phyloP scores from a whole-genome alignment of 2,329 filamentous ascomycete genomes.

The Chaetomium globosum region DNA sequence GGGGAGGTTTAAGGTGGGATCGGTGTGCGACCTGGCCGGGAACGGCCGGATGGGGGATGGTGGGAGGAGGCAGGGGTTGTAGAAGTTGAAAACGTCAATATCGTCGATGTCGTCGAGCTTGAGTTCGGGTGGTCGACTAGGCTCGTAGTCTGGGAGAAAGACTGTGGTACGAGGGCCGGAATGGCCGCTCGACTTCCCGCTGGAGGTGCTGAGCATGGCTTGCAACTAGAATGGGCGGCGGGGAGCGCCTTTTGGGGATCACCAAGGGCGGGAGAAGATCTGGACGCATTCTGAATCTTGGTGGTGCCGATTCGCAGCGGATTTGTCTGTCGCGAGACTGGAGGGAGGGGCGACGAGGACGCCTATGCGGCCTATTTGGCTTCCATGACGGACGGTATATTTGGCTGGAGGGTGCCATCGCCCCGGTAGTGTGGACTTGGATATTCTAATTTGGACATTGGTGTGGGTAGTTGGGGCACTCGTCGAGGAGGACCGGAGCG shows the following conservation, averaged over 20 bases:
- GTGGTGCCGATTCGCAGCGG: background rate
- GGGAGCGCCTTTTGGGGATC: conserved; percentile 5
- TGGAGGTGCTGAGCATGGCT: background rate
- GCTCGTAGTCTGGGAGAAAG: background rate
- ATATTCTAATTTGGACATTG: conserved; percentile 13
- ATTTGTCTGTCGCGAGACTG: background rate
- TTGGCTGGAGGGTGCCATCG: conserved; percentile 9
- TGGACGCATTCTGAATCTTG: conserved; percentile 18
- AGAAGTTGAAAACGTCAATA: conserved; percentile 30
- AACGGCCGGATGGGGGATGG: conserved; percentile 11
- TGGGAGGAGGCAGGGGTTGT: conserved; percentile 32
- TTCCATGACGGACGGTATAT: conserved; percentile 5
- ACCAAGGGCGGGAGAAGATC: conserved; percentile 18
- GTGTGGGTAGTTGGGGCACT: background rate
- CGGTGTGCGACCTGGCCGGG: background rate
- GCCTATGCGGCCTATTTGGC: conserved; percentile 22
- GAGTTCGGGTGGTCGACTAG: background rate
- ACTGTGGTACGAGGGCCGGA: conserved; percentile 6
- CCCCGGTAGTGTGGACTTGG: background rate
- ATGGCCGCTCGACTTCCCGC: background rate
- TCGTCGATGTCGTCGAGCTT: conserved; percentile 18
- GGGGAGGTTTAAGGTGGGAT: background rate
- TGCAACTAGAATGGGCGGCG: conserved; percentile 4
- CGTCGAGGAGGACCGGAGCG: background rate
- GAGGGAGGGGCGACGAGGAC: background rate